These are phyloP conservation scores for Penicillium sumatraense DNA, from an alignment of 2,329 filamentous ascomycete genomes.

Conservation along the genomic window DNA sequence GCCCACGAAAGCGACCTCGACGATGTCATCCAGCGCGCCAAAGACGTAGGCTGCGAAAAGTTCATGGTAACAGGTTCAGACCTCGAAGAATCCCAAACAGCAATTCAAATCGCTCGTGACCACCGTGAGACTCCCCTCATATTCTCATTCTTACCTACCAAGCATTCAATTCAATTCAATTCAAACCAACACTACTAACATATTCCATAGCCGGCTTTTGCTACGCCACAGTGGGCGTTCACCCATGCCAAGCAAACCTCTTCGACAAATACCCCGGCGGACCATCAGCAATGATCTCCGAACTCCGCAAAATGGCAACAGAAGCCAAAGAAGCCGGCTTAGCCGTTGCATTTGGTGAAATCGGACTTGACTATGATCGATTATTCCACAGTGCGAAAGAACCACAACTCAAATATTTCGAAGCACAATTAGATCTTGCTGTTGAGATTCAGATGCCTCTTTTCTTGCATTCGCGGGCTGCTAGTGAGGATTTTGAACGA, in stretches of 20 bases:
- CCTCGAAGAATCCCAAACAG: constrained; percentile 74
- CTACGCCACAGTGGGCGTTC: constrained; percentile 90
- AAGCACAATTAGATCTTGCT: constrained; percentile 78
- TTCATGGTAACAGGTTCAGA: constrained; percentile 94
- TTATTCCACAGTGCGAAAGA: constrained; percentile 79
- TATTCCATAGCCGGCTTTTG: constrained; percentile 69
- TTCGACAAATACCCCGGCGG: constrained; percentile 67
- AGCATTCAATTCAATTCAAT: too few relatives aligned
- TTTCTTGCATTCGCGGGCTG: constrained; percentile 90
- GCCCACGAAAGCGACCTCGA: constrained; percentile 51
- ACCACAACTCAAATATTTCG: constrained; percentile 83
- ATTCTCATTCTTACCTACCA: neutral
- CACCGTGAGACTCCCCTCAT: constrained; percentile 65
- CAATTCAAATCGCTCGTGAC: constrained; percentile 72
- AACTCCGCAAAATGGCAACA: constrained; percentile 68
- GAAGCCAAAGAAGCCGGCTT: constrained; percentile 62
- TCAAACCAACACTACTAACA: neutral
- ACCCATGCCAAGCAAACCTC: constrained; percentile 83
- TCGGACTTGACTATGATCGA: constrained; percentile 95
- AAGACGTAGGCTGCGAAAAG: constrained; percentile 79
- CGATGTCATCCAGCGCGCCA: constrained; percentile 77
- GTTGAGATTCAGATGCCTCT: constrained; percentile 78
- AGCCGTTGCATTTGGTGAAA: constrained; percentile 85
- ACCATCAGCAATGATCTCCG: constrained; percentile 52
- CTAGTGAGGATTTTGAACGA: constrained; percentile 79